Evolutionary conservation across 257 asterid species (phyloP).

Genomic region (Craterostigma plantagineum): DNA sequence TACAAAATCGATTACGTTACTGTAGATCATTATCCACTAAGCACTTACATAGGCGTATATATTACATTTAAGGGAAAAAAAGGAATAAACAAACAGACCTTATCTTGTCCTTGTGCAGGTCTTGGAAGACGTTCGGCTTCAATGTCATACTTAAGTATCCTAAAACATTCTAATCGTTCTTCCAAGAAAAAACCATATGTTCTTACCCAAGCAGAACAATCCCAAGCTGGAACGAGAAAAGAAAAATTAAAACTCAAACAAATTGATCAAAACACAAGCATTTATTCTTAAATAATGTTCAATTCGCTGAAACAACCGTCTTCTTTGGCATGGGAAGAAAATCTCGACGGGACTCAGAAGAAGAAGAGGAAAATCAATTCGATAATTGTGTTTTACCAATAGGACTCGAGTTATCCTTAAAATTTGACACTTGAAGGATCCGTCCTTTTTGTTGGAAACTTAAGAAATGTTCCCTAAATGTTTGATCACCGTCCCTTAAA

Average conservation of each 20-base stretch:
- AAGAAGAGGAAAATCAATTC: too few species aligned
- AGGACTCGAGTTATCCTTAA: slow-evolving; percentile 96
- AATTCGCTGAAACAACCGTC: too few species aligned
- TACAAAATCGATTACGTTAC: background rate
- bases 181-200: slow-evolving; percentile 77
- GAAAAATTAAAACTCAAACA: too few species aligned
- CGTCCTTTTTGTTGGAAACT: slow-evolving; percentile 87
- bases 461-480: slow-evolving; percentile 76
- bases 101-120: slow-evolving; percentile 74
- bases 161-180: slow-evolving; percentile 86
- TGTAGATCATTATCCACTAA: background rate
- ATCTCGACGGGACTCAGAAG: too few species aligned
- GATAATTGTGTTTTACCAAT: slow-evolving; percentile 30
- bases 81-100: slow-evolving; percentile 24
- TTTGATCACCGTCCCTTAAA: slow-evolving; percentile 92
- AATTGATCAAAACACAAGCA: too few species aligned
- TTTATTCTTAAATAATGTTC: too few species aligned
- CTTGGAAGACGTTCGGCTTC: slow-evolving; percentile 91
- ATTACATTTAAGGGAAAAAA: background rate
- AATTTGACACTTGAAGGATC: slow-evolving; percentile 74
- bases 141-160: slow-evolving; percentile 66
- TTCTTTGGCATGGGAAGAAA: too few species aligned
- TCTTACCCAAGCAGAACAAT: slow-evolving; percentile 92
- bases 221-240: slow-evolving; percentile 65
- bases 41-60: background rate